Conservation (phyloP, 139 green algal genomes). For the Raphidocelis subcapitata region DNA sequence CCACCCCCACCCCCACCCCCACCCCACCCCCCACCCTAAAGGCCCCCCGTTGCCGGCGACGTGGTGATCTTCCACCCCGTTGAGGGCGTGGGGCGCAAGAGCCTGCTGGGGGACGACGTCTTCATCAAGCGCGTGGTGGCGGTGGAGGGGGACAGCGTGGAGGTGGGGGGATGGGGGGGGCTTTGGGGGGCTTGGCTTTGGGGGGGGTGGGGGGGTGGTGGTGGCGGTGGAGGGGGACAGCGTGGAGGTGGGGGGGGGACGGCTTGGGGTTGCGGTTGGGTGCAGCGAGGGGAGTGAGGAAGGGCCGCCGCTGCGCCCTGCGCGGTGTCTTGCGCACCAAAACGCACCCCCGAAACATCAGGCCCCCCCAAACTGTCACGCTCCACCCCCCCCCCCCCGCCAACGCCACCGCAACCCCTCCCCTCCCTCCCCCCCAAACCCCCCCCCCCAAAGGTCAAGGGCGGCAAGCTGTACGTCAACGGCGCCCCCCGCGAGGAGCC, state of each 20-base stretch:
- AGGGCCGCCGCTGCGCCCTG: too few relatives aligned
- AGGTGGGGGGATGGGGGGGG: slow-evolving; percentile 59
- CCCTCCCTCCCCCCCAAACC: neutral
- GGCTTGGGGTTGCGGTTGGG: too few relatives aligned
- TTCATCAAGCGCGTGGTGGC: slow-evolving; percentile 99
- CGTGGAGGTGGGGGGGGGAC: too few relatives aligned
- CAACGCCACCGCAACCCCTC: too few relatives aligned
- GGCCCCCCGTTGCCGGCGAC: slow-evolving; percentile 73
- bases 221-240: neutral
- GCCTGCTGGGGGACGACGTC: slow-evolving; percentile 79
- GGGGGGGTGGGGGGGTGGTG: neutral
- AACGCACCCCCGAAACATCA: too few relatives aligned
- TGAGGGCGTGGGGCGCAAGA: slow-evolving; percentile 29
- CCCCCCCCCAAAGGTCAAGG: slow-evolving; percentile 49
- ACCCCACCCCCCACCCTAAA: too few relatives aligned
- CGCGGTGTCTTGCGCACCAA: too few relatives aligned
- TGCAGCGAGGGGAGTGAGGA: too few relatives aligned
- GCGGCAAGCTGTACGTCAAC: slow-evolving; percentile 88
- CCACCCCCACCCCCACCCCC: too few relatives aligned
- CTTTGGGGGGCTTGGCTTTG: neutral
- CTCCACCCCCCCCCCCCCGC: too few relatives aligned
- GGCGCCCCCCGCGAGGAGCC: slow-evolving; percentile 70
- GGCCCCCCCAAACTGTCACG: too few relatives aligned
- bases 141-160: slow-evolving; percentile 81
- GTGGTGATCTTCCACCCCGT: slow-evolving; percentile 96